Base-by-base conservation (phyloP, 176 grass and related monocot species). In the Triticum monococcum region DNA sequence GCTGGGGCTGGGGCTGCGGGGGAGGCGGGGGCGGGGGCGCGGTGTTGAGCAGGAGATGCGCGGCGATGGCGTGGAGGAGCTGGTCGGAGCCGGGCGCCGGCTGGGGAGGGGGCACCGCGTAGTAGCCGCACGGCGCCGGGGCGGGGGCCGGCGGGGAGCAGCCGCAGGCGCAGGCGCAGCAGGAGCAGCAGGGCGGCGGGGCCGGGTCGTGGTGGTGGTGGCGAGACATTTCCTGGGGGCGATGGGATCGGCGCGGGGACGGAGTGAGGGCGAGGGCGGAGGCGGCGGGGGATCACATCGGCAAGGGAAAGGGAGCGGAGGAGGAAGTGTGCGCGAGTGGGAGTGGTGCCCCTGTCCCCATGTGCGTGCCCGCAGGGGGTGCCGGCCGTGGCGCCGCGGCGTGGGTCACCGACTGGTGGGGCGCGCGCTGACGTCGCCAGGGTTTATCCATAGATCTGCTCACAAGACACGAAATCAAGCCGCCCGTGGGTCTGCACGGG, bases 11-110 rank as follows among this genome's bases (percentile, higher is more conserved):
- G 0, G 71, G 72, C 11, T 72, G 85, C 0, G 75, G 28, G 5
- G 45, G n/a, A 10, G 77, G 56, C 5, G 78, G 37, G 13, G 77
- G 56, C 5, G 78, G 37, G 13, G 88, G 56, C 5, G 71, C 45
- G 56, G 86, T 23, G 86, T 3, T 60, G 68, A 88, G 86, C 35
- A 83, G 83, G 25, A 83, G 75, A 38, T 70, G 84, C 31, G 82
- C 65, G 3, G 84, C 84, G 72, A 81, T 78, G 79, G 87, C 84
- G 68, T 87, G 78, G 80, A 88, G 86, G 40, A 83, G 86, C 8
- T 86, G 86, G 72, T 90, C 91, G 65, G 86, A 87, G 25, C 60
- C 80, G 78, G 81, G 75, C 73, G 32, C 65, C 22, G 80, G 72
- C 38, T 43, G 66, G 23, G 86, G 35, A 65, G 85, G 46, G 72